A percentile compares a stretch with the other conserved stretches of the same genome.
phyloP scores from a whole-genome alignment of 176 grass and related monocot genomes.

The Musa beccarii region DNA sequence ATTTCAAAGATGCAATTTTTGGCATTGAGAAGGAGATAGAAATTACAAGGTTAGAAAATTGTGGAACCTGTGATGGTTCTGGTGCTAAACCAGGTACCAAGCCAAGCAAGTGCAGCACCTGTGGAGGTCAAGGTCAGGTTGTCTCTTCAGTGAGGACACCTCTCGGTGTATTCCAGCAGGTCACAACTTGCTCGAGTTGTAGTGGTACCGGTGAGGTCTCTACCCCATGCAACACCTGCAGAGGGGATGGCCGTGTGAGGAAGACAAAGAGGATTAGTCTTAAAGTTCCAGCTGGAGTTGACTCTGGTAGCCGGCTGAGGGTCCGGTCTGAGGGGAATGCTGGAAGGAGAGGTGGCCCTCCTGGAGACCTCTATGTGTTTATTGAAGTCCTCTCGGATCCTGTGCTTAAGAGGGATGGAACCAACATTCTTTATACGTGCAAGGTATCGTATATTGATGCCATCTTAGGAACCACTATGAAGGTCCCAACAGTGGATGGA shows the following conservation, averaged over 20 bases:
- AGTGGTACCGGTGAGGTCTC: constrained; percentile 76
- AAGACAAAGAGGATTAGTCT: constrained; percentile 91
- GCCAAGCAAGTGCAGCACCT: constrained; percentile 66
- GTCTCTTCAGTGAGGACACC: constrained; percentile 82
- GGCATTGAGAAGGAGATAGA: constrained; percentile 96
- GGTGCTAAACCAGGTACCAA: constrained; percentile 89
- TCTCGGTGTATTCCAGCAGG: constrained; percentile 96
- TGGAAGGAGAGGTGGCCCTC: constrained; percentile 73
- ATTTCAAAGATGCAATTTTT: constrained; percentile 95
- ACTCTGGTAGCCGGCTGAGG: constrained; percentile 88
- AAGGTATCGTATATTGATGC: constrained; percentile 98
- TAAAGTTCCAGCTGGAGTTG: constrained; percentile 89
- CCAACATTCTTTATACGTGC: constrained; percentile 84
- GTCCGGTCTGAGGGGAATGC: constrained; percentile 92
- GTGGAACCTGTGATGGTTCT: constrained; percentile 72
- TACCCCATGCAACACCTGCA: constrained; percentile 75
- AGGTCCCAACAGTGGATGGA: constrained; percentile 94
- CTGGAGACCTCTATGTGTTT: constrained; percentile 92
- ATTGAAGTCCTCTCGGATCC: constrained; percentile 88
- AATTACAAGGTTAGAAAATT: constrained; percentile 63
- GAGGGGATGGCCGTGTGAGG: constrained; percentile 78
- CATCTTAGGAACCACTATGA: constrained; percentile 86
- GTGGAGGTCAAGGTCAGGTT: constrained; percentile 91
- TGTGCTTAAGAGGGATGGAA: constrained; percentile 85
- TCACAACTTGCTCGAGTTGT: constrained; percentile 81